These are phyloP conservation scores for Xanthoconium separans DNA, from an alignment of 1,284 basidiomycete genomes.

Conservation along the genomic window DNA sequence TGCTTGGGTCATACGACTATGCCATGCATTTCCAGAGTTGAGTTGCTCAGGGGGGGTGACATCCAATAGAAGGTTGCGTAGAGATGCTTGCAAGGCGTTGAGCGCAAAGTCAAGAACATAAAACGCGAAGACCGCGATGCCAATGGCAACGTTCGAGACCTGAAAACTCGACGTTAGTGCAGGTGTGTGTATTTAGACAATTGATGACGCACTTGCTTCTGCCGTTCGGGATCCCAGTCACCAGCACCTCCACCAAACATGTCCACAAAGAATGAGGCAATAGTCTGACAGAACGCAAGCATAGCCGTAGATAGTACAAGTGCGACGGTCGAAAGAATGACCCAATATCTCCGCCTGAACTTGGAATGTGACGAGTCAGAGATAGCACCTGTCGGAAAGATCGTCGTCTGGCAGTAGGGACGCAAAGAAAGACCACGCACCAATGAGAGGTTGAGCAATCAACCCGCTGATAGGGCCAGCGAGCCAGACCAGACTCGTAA, in stretches of 20 bases:
- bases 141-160: conserved; percentile 74
- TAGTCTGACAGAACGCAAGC: conserved; percentile 82
- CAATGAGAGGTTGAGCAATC: conserved; percentile 93
- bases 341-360: conserved; percentile 90
- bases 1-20: conserved; percentile 92
- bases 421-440: conserved; percentile 39
- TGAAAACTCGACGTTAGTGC: conserved; percentile 29
- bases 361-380: conserved; percentile 90
- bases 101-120: conserved; percentile 94
- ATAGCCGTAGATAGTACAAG: conserved; percentile 70
- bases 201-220: conserved; percentile 47
- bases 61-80: conserved; percentile 90
- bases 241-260: conserved; percentile 75
- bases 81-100: conserved; percentile 91
- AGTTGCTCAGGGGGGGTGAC: conserved; percentile 85
- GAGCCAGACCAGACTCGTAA: conserved; percentile 95
- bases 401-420: conserved; percentile 25
- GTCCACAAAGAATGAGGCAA: conserved; percentile 79
- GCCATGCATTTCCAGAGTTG: conserved; percentile 96
- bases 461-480: conserved; percentile 94
- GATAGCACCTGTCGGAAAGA: conserved; percentile 66
- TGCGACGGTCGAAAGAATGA: conserved; percentile 77
- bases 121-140: conserved; percentile 87
- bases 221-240: conserved; percentile 86
- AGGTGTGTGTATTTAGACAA: not conserved